phyloP scores from a whole-genome alignment of 1,139 yeast species.

The Yamadazyma pseudoaaseri region DNA sequence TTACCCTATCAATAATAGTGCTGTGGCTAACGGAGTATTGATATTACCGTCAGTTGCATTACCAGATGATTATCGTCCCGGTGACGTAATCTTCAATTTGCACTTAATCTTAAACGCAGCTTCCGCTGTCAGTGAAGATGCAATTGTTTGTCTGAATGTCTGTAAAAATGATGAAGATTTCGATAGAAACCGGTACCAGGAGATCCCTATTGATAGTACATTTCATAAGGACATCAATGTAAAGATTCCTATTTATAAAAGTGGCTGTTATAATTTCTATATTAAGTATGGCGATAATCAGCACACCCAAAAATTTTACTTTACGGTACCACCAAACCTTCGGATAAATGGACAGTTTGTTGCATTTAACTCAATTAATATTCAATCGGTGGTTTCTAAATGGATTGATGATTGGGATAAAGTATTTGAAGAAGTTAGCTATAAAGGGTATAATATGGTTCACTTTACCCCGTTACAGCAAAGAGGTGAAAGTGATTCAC shows the following conservation, averaged over 20 bases:
- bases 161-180: slow-evolving; percentile 53
- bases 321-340: slow-evolving; percentile 80
- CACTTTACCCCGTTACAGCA: slow-evolving; percentile 93
- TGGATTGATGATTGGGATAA: slow-evolving; percentile 87
- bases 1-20: slow-evolving; percentile 50
- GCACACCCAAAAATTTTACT: slow-evolving; percentile 59
- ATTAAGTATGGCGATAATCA: slow-evolving; percentile 44
- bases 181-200: slow-evolving; percentile 53
- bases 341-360: slow-evolving; percentile 54
- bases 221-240: slow-evolving; percentile 62
- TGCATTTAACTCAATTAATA: slow-evolving; percentile 76
- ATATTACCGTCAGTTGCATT: slow-evolving; percentile 61
- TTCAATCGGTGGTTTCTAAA: slow-evolving; percentile 86
- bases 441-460: slow-evolving; percentile 89
- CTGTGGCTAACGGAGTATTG: slow-evolving; percentile 55
- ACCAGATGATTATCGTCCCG: slow-evolving; percentile 32
- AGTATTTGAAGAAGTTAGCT: slow-evolving; percentile 57
- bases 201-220: slow-evolving; percentile 44
- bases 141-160: slow-evolving; percentile 72
- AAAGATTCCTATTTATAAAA: slow-evolving; percentile 59
- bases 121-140: slow-evolving; percentile 66
- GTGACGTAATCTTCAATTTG: slow-evolving; percentile 52
- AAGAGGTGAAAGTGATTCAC: slow-evolving; percentile 87
- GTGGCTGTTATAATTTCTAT: slow-evolving; percentile 80
- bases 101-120: slow-evolving; percentile 73